phyloP scores from a whole-genome alignment of 2,329 filamentous ascomycete species.

The Calonectria pauciramosa region DNA sequence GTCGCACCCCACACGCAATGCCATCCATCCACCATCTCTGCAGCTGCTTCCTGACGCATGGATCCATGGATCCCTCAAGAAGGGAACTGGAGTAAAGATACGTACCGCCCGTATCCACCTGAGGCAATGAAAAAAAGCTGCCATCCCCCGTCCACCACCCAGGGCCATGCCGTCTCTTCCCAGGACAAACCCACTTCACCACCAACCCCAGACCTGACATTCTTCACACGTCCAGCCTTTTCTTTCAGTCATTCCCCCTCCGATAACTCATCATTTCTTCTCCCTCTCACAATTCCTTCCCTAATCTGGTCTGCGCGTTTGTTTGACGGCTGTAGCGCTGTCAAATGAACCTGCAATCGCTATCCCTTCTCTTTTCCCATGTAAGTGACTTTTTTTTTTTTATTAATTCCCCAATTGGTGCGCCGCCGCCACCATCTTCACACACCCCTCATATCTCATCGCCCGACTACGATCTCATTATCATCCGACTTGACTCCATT shows the following conservation, averaged over 20 bases:
- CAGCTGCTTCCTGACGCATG: constrained; percentile 41
- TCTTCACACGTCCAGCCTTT: constrained; percentile 37
- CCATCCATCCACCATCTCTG: constrained; percentile 23
- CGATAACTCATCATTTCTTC: constrained; percentile 31
- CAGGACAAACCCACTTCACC: constrained; percentile 30
- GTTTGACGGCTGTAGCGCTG: constrained; percentile 87
- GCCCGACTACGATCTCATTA: constrained; percentile 46
- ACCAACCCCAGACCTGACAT: constrained; percentile 41
- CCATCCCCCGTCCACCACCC: constrained; percentile 41
- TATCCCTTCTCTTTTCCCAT: constrained; percentile 70
- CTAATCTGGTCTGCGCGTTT: constrained; percentile 78
- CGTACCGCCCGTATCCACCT: constrained; percentile 38
- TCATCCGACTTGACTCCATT: constrained; percentile 42
- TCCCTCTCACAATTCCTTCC: constrained; percentile 38
- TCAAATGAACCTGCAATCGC: constrained; percentile 98
- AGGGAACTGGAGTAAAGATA: constrained; percentile 21
- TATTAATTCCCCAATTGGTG: constrained; percentile 31
- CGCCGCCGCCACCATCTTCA: constrained; percentile 26
- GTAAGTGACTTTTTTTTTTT: constrained; percentile 62
- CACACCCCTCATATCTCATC: constrained; percentile 42
- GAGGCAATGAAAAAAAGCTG: constrained; percentile 49
- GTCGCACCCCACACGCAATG: constrained; percentile 15
- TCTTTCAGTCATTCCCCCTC: constrained; percentile 39
- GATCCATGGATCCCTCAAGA: constrained; percentile 5
- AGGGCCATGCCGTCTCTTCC: constrained; percentile 41